Percentiles rank a stretch among this genome's conserved stretches.
These are phyloP conservation scores for Cenchrus americanus DNA, from an alignment of 176 grass and related monocot species.

Conservation along the genomic window DNA sequence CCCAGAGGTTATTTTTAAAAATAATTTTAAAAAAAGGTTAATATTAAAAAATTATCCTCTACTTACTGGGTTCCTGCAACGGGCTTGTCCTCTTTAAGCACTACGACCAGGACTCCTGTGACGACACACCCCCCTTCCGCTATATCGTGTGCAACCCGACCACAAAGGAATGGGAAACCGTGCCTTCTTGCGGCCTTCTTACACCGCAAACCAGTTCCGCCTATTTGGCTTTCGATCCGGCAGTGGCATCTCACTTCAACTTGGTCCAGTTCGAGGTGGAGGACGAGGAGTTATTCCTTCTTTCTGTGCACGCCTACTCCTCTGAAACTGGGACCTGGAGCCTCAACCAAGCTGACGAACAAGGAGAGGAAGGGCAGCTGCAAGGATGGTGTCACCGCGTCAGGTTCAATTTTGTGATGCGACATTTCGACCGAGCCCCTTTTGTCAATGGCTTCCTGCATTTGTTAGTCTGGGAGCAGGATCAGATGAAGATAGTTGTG, in stretches of 20 bases:
- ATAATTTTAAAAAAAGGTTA: too few relatives aligned
- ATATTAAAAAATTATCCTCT: too few relatives aligned
- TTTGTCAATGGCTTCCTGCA: slow-evolving; percentile 5
- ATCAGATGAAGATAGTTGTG: neutral
- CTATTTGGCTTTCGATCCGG: neutral
- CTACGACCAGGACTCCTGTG: too few relatives aligned
- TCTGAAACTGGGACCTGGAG: slow-evolving; percentile 6
- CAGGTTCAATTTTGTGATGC: neutral
- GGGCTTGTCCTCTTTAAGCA: neutral
- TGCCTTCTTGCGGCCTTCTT: neutral
- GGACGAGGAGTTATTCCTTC: too few relatives aligned
- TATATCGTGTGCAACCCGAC: neutral
- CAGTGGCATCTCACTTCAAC: neutral
- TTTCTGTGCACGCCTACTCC: neutral
- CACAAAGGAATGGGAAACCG: neutral
- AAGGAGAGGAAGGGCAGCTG: neutral
- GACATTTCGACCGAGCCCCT: neutral
- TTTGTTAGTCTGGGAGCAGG: neutral
- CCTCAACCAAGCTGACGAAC: neutral
- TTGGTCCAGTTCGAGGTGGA: neutral
- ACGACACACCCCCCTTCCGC: neutral
- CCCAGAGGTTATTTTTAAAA: too few relatives aligned
- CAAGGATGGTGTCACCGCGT: neutral
- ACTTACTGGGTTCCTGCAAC: neutral
- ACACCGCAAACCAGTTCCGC: neutral